Evolutionary conservation across 345 rosid species (phyloP), one percentile per base, ranked within the genome.

Genomic region (Pistacia atlantica): DNA sequence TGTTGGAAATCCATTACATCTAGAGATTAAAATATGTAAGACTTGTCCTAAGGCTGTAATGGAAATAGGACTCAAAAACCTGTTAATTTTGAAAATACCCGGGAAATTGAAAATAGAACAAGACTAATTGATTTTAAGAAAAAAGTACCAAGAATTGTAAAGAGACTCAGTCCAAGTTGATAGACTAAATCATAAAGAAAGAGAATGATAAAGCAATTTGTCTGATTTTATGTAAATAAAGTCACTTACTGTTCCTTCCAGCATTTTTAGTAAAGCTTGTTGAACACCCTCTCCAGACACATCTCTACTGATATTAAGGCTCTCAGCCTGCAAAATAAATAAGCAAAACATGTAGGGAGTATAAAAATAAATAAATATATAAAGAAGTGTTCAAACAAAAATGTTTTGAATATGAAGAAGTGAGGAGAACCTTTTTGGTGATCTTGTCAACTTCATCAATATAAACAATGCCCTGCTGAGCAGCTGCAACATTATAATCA

Each of bases 211-310:
- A 66, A 77, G 16, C 46, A 48, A 61, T 20, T 67, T 17, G 51
- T 48, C 66, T 10, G 33, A 71, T 46, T 54, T 67, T 51, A 65
- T 58, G 75, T 45, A 63, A 64, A 75, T 13, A 11, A 65, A 45
- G 62, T 42, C 56, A 86, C 99, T 85, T 87, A 97, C 98, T 73
- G 97, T 93, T 85, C 99, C 99, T 89, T 96, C 99, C 65, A 96
- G 90, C 99, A 97, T 97, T 78, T 97, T 94, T 71, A 97, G 82
- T 51, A 97, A 80, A 59, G 99, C 99, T 86, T 96, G 99, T 87
- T 96, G 98, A 79, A 96, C 99, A 79, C 98, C 98, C 84, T 96
- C 99, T 71, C 99, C 98, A 46, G 99, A 97, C 31, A 97, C 99
- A 91, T 97, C 99, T 88, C 98, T 91, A 83, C 98, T 97, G 48